Evolutionary conservation across 1,284 basidiomycete genomes (phyloP), one percentile per base, ranked within the genome.

Genomic region (Cryptococcus hybrid): DNA sequence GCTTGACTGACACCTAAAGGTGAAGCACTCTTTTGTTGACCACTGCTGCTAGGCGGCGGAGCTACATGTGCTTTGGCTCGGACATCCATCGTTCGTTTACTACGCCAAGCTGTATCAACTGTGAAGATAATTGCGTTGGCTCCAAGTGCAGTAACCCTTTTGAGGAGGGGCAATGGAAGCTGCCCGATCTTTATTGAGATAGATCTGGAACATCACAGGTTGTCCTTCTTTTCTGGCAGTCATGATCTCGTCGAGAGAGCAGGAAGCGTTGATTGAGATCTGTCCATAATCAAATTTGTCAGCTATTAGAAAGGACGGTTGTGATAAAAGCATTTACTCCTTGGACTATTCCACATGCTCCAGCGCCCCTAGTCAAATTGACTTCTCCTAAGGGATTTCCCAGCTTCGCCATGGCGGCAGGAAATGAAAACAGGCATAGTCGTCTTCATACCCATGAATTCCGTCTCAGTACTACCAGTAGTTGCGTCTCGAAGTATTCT

Each of bases 51-150:
- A 7, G 60, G 60, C 18, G 18, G 18, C 24, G 60, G 56, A 8
- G 56, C 57, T 3, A 61, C 57, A 7, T 50, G 46, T 7, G 67
- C 61, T 58, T 78, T 78, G 11, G 71, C 69, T 30, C 82, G 70
- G 59, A 80, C 78, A 63, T 97, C 94, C 51, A 84, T 79, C 70
- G 97, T 94, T 38, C 93, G 83, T 69, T 94, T 93, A 13, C 90
- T 88, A n/a, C 88, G 82, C 42, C 90, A 86, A 7, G 91, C 82
- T 0, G 91, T 90, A 76, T 98, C 94, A 2, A 97, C 93, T 0
- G 94, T 97, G 54, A 97, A 82, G 76, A 92, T 92, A 56, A 98
- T 88, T 0, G 90, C 92, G 0, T 78, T 73, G 30, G 74, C 77
- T 9, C 79, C 79, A 2, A 78, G 65, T 46, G 74, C 60, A 37